Evolutionary conservation across 345 rosid genomes (phyloP).

Genomic region (Viola odorata): DNA sequence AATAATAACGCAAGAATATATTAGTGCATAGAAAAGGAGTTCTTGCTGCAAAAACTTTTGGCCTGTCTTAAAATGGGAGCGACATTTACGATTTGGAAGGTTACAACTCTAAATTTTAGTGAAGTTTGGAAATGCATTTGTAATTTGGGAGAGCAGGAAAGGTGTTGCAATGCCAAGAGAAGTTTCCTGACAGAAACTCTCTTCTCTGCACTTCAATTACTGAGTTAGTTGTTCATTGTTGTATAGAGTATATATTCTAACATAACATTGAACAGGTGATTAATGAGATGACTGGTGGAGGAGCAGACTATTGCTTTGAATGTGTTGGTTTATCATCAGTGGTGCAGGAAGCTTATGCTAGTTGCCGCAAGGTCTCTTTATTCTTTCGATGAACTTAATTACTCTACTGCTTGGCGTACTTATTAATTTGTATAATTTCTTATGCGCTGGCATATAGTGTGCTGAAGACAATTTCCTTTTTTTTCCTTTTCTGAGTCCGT

Average conservation of each 20-base stretch:
- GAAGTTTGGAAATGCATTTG: not conserved
- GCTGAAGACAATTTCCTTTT: not conserved
- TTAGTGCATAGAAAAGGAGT: too few species aligned
- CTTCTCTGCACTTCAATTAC: too few species aligned
- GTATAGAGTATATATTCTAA: not conserved
- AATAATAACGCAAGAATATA: too few species aligned
- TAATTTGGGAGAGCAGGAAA: not conserved
- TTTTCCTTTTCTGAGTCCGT: not conserved
- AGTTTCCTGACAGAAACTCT: too few species aligned
- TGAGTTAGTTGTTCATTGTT: too few species aligned
- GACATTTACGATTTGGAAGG: too few species aligned
- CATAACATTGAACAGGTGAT: slow-evolving; percentile 32
- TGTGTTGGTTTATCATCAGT: slow-evolving; percentile 56
- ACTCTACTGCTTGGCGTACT: not conserved
- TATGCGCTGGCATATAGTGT: not conserved
- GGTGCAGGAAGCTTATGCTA: slow-evolving; percentile 63
- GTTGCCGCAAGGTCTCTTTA: slow-evolving; percentile 54
- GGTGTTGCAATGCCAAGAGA: too few species aligned
- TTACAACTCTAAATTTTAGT: too few species aligned
- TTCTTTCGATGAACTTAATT: not conserved
- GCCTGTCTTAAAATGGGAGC: too few species aligned
- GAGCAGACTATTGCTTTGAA: slow-evolving; percentile 85
- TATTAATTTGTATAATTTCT: not conserved
- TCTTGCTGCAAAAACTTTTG: too few species aligned
- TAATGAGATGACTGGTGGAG: slow-evolving; percentile 67